Percentiles rank a stretch among this genome's conserved stretches.
Conservation (phyloP, 441 rosid genomes). For the Pelargonium cotyledonis region DNA sequence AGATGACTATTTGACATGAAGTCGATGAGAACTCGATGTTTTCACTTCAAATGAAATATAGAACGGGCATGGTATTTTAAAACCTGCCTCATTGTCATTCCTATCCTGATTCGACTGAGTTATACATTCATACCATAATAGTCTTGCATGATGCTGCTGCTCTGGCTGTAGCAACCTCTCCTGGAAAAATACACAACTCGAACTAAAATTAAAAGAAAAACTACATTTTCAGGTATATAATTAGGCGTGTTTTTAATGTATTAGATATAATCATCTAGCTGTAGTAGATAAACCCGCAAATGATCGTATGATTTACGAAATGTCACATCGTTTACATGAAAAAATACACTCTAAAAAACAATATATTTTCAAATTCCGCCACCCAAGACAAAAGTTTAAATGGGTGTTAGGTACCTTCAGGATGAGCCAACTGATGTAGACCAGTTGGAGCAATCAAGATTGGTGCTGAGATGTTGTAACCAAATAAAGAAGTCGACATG, state of each 20-base stretch:
- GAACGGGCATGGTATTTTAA: not conserved
- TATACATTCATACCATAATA: constrained; percentile 50
- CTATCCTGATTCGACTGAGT: not conserved
- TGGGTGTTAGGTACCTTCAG: constrained; percentile 51
- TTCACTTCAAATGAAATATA: no score
- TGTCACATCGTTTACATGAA: no score
- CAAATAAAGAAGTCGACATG: constrained; percentile 64
- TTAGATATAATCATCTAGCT: no score
- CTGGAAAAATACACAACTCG: constrained; percentile 30
- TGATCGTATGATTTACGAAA: no score
- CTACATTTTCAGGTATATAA: no score
- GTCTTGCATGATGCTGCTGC: constrained; percentile 87
- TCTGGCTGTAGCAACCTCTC: constrained; percentile 87
- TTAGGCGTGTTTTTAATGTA: no score
- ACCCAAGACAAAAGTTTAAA: not conserved
- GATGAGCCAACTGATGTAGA: constrained; percentile 98
- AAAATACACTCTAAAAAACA: no score
- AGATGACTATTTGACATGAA: no score
- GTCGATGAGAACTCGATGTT: not conserved
- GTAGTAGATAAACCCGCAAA: no score
- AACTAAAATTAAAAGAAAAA: not conserved
- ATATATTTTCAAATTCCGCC: no score
- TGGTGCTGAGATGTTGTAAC: constrained; percentile 87
- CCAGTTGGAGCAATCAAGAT: constrained; percentile 95
- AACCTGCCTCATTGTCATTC: no score